Conservation (phyloP, 148 eudicot species). For the Euryodendron excelsum region DNA sequence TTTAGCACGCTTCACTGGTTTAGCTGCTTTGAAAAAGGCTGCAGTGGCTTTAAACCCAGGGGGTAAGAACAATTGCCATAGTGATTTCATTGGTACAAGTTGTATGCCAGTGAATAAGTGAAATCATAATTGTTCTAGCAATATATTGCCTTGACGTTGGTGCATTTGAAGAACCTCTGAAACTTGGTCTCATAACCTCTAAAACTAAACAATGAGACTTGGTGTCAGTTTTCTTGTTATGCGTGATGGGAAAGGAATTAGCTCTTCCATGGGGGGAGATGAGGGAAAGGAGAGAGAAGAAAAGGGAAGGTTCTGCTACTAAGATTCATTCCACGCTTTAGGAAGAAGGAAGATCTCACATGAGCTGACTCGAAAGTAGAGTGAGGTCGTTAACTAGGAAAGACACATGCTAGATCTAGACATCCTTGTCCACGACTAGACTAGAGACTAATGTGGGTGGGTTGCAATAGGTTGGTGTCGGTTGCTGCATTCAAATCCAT, state of each 20-base stretch:
- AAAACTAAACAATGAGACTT: not conserved
- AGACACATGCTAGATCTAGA: no score
- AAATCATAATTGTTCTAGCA: not conserved
- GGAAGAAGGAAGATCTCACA: no score
- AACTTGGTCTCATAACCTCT: not conserved
- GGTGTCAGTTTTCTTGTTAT: not conserved
- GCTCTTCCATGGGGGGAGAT: not conserved
- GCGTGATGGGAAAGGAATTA: not conserved
- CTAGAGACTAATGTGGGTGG: not conserved
- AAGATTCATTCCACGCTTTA: no score
- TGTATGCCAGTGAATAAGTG: not conserved
- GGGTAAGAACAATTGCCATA: slow-evolving; percentile 43
- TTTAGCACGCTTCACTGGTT: slow-evolving; percentile 91
- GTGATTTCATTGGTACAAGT: not conserved
- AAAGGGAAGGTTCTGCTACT: no score
- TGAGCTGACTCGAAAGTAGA: no score
- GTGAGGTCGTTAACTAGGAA: no score
- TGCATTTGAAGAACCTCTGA: slow-evolving; percentile 2
- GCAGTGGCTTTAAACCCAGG: slow-evolving; percentile 87
- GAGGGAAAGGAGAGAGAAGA: not conserved
- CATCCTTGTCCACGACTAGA: no score
- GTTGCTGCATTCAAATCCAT: not conserved
- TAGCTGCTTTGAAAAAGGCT: slow-evolving; percentile 70
- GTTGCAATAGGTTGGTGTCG: not conserved
- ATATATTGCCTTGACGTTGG: not conserved